These are phyloP conservation scores for Solanum medicagineum DNA, from an alignment of 257 asterid species.

Conservation along the genomic window DNA sequence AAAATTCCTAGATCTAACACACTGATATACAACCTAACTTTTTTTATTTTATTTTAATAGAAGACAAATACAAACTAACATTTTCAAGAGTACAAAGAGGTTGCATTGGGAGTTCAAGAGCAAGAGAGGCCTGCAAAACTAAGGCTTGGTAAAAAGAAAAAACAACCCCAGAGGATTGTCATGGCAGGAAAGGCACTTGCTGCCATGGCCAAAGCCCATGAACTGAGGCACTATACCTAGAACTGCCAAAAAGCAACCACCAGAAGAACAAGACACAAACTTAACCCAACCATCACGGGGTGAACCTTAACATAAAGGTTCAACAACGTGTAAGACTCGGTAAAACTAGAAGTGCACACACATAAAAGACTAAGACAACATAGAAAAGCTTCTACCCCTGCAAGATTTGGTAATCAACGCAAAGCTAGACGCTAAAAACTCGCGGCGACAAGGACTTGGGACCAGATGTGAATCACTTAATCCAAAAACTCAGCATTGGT, in stretches of 20 bases:
- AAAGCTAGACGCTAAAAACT: conserved; percentile 29
- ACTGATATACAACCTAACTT: neutral
- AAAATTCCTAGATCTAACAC: neutral
- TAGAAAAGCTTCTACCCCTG: conserved; percentile 1
- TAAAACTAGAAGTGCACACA: conserved; percentile 10
- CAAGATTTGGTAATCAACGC: conserved; percentile 4
- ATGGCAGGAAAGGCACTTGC: conserved; percentile 30
- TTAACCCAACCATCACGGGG: conserved; percentile 18
- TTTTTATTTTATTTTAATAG: neutral
- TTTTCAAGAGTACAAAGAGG: neutral
- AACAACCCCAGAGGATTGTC: conserved; percentile 35
- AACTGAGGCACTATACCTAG: conserved; percentile 26
- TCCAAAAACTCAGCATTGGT: conserved; percentile 24
- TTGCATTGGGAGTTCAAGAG: conserved; percentile 26
- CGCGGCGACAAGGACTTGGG: neutral
- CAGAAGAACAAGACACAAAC: conserved; percentile 3
- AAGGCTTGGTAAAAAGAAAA: conserved; percentile 47
- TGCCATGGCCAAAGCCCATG: conserved; percentile 64
- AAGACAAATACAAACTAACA: neutral
- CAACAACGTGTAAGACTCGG: conserved; percentile 8
- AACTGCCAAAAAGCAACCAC: conserved; percentile 43
- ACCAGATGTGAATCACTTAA: conserved; percentile 10
- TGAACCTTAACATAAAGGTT: neutral
- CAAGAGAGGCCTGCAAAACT: conserved; percentile 58
- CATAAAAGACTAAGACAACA: neutral